phyloP scores from a whole-genome alignment of 2,329 filamentous ascomycete genomes.

The Colletotrichum cereale region DNA sequence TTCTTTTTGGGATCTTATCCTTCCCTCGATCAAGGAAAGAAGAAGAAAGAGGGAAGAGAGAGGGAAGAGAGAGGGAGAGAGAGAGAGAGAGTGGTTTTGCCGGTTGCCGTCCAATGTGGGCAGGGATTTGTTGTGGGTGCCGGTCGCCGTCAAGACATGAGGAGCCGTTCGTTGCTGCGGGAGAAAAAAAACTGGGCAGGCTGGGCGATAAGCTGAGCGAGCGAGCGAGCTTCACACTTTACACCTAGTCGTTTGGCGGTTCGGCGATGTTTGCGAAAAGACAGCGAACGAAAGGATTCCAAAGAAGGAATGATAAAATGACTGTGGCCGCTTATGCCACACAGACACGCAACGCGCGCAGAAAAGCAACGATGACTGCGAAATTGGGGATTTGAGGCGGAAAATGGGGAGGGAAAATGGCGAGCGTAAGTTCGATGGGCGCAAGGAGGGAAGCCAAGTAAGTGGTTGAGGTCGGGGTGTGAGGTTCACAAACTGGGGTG shows the following conservation, averaged over 20 bases:
- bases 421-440: slow-evolving; percentile 22
- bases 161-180: slow-evolving; percentile 38
- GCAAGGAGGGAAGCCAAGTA: slow-evolving; percentile 29
- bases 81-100: slow-evolving; percentile 34
- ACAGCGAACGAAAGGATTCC: slow-evolving; percentile 9
- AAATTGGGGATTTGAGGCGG: slow-evolving; percentile 14
- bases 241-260: slow-evolving; percentile 25
- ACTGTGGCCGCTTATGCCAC: slow-evolving; percentile 28
- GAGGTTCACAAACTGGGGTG: slow-evolving; percentile 39
- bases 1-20: slow-evolving; percentile 23
- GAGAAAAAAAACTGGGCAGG: slow-evolving; percentile 36
- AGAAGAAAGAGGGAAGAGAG: slow-evolving; percentile 31
- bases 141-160: slow-evolving; percentile 39
- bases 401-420: slow-evolving; percentile 4
- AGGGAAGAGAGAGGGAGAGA: slow-evolving; percentile 31
- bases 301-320: slow-evolving; percentile 20
- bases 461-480: slow-evolving; percentile 12
- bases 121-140: slow-evolving; percentile 40
- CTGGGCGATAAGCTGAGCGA: slow-evolving; percentile 36
- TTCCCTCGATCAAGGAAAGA: slow-evolving; percentile 37
- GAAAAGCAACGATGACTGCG: slow-evolving; percentile 28
- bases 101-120: slow-evolving; percentile 34
- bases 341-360: slow-evolving; percentile 19
- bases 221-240: slow-evolving; percentile 13
- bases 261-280: slow-evolving; percentile 32